phyloP scores from a whole-genome alignment of 176 grass and related monocot species.

The Urochloa ruziziensis region DNA sequence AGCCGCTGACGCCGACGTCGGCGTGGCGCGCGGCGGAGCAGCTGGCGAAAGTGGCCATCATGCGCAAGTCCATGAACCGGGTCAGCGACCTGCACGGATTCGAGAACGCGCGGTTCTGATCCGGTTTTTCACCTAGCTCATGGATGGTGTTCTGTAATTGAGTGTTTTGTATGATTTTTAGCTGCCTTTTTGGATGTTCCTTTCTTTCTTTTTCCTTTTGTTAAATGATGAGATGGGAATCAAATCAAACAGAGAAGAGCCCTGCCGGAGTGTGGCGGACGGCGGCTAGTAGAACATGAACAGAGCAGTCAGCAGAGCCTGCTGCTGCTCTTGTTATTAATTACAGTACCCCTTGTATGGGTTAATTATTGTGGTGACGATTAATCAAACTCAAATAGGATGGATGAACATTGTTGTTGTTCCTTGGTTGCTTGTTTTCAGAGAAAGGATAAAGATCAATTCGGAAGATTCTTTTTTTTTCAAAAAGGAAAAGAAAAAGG shows the following conservation, averaged over 20 bases:
- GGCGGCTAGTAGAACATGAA: conserved; percentile 7
- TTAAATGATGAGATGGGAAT: neutral
- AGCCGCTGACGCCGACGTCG: conserved; percentile 73
- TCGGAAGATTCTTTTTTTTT: too few species aligned
- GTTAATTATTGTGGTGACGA: neutral
- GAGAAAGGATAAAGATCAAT: too few species aligned
- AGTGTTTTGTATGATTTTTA: neutral
- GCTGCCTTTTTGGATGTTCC: neutral
- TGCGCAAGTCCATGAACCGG: conserved; percentile 88
- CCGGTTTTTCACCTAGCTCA: too few species aligned
- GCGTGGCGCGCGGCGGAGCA: conserved; percentile 97
- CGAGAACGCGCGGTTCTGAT: conserved; percentile 94
- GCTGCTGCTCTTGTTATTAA: neutral
- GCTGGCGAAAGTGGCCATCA: conserved; percentile 95
- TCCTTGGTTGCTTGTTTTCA: too few species aligned
- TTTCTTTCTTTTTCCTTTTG: neutral
- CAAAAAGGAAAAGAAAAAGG: too few species aligned
- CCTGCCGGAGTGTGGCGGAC: neutral
- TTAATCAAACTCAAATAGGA: too few species aligned
- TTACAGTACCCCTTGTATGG: neutral
- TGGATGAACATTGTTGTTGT: too few species aligned
- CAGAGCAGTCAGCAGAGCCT: neutral
- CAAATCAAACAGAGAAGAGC: neutral
- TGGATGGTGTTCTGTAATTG: neutral
- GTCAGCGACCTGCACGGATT: conserved; percentile 92